These are phyloP conservation scores for Lactarius hengduanensis DNA, from an alignment of 768 basidiomycete genomes.

Conservation along the genomic window DNA sequence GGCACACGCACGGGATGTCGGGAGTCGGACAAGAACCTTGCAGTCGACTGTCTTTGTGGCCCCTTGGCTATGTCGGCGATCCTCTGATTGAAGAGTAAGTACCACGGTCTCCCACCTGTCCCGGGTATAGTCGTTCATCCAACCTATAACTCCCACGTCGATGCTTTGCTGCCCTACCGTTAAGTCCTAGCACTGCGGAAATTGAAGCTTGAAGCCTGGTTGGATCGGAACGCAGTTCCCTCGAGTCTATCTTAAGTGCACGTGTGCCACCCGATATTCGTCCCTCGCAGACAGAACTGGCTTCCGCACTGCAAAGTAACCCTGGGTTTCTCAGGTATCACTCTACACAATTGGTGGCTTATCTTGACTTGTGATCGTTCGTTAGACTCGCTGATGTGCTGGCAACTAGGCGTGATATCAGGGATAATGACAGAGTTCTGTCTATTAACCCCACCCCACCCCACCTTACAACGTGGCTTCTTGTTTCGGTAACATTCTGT, in stretches of 20 bases:
- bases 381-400: not conserved
- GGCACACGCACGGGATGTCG: constrained; percentile 1
- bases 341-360: not conserved
- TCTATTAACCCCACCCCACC: not conserved
- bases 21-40: constrained; percentile 2
- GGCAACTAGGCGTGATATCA: not conserved
- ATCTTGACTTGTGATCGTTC: not conserved
- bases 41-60: not conserved
- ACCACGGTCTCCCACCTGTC: not conserved
- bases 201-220: constrained; percentile 4
- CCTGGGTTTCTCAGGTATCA: not conserved
- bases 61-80: not conserved
- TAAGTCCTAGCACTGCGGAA: not conserved
- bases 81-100: constrained; percentile 1
- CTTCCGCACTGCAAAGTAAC: not conserved
- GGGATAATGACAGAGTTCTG: not conserved
- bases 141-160: not conserved
- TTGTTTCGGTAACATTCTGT: not conserved
- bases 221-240: not conserved
- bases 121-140: not conserved
- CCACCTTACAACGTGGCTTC: not conserved
- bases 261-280: not conserved
- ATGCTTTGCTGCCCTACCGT: not conserved
- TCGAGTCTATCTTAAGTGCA: constrained; percentile 1
- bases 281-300: not conserved